Base-by-base conservation (phyloP, 805 yeast genomes). In the Lipomyces yamanashiensis region DNA sequence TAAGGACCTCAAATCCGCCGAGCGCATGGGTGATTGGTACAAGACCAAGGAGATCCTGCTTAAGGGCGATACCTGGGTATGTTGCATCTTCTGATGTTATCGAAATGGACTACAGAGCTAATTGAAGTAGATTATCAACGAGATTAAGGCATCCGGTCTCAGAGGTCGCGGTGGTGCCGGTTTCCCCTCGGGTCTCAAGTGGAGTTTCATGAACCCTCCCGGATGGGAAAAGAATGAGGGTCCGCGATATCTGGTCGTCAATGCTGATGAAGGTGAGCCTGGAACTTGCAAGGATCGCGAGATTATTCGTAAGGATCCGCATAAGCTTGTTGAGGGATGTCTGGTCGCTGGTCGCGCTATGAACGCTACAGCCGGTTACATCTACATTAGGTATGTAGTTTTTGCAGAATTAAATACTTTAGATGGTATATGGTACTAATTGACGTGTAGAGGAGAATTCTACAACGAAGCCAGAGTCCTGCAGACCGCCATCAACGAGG, bases 161-260 rank as follows among this genome's bases (percentile, higher is more conserved):
- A 85, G 96, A 75, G 96, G 96, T 63, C 85, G 96, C 77, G 96
- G 96, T 64, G 96, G 96, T 73, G 96, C 96, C 52, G 96, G 96
- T 17, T 90, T 90, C 82, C 96, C 96, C 59, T 85, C 92, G 28
- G 96, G 96, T 39, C 83, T 90, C 73, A 90, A 90, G 78, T 90
- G 96, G 96, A 88, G 95, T 28, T 90, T 90, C 75, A 90, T 90
- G 96, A 90, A 90, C 78, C 96, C 96, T 52, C 96, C 96, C 60
- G 95, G 95, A 63, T 90, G 96, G 96, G 96, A 90, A 67, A 90
- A 90, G 74, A 90, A 90, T 78, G 79, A 78, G 15, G 96, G 96
- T n/a, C 95, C 96, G 66, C 84, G 96, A 73, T 70, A 70, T 51
- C 82, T 90, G 71, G 96, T 90, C 54, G 91, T 90, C 72, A 90